Evolutionary conservation across 2,329 filamentous ascomycete species (phyloP).

Genomic region (Alternaria postmessia): DNA sequence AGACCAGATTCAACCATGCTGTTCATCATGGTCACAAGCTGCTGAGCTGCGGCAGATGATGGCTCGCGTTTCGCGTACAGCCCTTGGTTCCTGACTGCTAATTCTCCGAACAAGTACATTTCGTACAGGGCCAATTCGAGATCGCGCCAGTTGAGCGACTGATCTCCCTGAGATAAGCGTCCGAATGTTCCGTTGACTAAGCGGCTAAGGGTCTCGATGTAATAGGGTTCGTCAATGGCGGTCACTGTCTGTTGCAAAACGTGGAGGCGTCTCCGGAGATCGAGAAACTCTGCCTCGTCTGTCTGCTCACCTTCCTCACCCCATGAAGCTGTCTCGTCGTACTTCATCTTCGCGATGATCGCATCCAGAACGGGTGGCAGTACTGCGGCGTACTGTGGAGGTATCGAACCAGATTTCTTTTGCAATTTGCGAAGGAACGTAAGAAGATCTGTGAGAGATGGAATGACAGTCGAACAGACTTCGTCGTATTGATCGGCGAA

Average conservation of each 20-base stretch:
- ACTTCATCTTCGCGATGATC: constrained; percentile 95
- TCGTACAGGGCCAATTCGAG: constrained; percentile 92
- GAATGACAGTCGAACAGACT: constrained; percentile 94
- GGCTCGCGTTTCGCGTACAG: constrained; percentile 87
- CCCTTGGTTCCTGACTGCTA: constrained; percentile 87
- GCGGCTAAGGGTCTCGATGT: constrained; percentile 86
- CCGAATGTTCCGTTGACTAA: constrained; percentile 89
- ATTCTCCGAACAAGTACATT: constrained; percentile 94
- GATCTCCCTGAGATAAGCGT: constrained; percentile 73
- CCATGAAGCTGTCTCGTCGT: constrained; percentile 93
- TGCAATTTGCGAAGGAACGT: constrained; percentile 86
- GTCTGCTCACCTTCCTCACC: constrained; percentile 93
- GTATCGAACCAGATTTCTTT: constrained; percentile 68
- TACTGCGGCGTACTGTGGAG: constrained; percentile 79
- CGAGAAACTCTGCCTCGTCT: constrained; percentile 96
- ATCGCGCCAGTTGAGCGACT: constrained; percentile 90
- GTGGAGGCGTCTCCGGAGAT: constrained; percentile 87
- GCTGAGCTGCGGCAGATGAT: constrained; percentile 78
- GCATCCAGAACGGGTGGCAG: constrained; percentile 88
- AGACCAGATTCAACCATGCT: constrained; percentile 96
- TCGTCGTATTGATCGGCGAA: constrained; percentile 99
- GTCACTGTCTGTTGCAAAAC: constrained; percentile 93
- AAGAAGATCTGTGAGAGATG: constrained; percentile 89
- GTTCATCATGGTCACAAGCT: constrained; percentile 89
- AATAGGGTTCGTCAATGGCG: constrained; percentile 84